phyloP scores from a whole-genome alignment of 768 basidiomycete species.

The Collybia sp. region DNA sequence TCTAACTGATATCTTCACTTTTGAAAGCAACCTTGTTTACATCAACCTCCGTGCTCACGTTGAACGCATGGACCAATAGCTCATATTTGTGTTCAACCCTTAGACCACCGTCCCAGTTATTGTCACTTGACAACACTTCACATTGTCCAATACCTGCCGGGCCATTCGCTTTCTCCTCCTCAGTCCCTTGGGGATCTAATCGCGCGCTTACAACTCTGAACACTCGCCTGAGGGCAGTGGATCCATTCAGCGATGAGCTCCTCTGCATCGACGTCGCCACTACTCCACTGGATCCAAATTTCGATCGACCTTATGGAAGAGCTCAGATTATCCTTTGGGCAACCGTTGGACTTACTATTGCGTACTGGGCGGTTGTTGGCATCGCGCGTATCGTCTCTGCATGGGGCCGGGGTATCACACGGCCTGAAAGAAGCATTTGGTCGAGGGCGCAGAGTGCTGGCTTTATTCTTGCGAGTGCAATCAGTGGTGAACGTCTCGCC shows the following conservation, averaged over 20 bases:
- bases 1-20: conserved; percentile 8
- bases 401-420: conserved; percentile 68
- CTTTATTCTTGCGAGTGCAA: conserved; percentile 86
- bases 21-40: conserved; percentile 80
- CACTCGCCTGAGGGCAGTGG: conserved; percentile 85
- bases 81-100: conserved; percentile 78
- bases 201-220: conserved; percentile 80
- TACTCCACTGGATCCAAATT: conserved; percentile 68
- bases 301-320: conserved; percentile 56
- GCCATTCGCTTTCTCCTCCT: conserved; percentile 74
- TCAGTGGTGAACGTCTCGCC: conserved; percentile 87
- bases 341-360: conserved; percentile 67
- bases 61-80: conserved; percentile 64
- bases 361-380: conserved; percentile 82
- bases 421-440: conserved; percentile 61
- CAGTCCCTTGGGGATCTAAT: conserved; percentile 58
- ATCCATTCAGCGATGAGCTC: conserved; percentile 78
- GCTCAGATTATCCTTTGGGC: conserved; percentile 69
- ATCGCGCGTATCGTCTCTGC: conserved; percentile 79
- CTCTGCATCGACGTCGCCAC: conserved; percentile 76
- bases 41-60: conserved; percentile 74
- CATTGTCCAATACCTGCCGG: conserved; percentile 83
- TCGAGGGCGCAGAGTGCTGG: conserved; percentile 76
- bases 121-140: conserved; percentile 31
- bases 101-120: conserved; percentile 72